Base-by-base conservation (phyloP, 2,329 filamentous ascomycete species). In the Orbilia oligospora region DNA sequence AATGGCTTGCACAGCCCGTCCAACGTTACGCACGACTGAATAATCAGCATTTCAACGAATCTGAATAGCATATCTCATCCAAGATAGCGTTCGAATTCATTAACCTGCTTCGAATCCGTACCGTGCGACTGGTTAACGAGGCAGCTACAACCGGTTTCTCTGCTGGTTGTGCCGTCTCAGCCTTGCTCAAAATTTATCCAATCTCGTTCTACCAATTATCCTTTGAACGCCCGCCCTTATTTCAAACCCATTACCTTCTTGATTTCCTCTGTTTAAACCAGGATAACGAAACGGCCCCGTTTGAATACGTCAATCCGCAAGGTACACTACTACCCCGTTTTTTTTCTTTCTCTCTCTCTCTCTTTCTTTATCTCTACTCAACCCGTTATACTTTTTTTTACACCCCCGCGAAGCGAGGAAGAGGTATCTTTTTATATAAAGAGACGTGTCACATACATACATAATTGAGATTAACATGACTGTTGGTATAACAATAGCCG, bases 121-220 rank as follows among this genome's bases (percentile, higher is more conserved):
- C 44, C 27, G 44, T 51, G 48, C 20, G 16, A 48, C 41, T 38
- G 36, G 49, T 27, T 27, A 22, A 71, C 24, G 67, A 55, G 67
- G 44, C 22, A 41, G 48, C 46, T 55, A 9, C 67, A 63, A 53
- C 55, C 44, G 36, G 67, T 71, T 41, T 10, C 5, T 8, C 8
- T n/a, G 41, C 70, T 67, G 70, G 70, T 27, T 73, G 61, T 41
- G 55, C 27, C 49, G 65, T 33, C 56, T 46, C 44, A 49, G 36
- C 58, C 70, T 73, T 72, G 18, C n/a, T 36, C 53, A 65, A 56
- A 38, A 66, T 72, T 72, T 66, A n/a, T n/a, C 41, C 22, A 6
- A 33, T 30, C 30, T 46, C n/a, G 18, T 73, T 30, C 55, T 49
- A 67, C 36, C 49, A 58, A 22, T n/a, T 64, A 65, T 71, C 68